Conservation (phyloP, 1,139 yeast species). For the Groenewaldozyma sp. region DNA sequence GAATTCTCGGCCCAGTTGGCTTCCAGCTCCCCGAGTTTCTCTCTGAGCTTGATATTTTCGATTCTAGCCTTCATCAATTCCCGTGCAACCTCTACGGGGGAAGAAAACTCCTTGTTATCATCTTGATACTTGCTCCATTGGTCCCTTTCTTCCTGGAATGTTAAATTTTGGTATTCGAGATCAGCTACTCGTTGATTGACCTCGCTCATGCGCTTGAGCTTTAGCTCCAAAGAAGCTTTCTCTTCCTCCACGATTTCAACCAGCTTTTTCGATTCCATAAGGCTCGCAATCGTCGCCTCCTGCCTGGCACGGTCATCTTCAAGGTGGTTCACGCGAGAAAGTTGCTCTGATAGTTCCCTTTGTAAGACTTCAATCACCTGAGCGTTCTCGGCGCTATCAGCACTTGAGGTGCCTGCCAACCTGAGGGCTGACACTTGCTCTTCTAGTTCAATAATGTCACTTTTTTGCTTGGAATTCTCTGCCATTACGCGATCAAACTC, state of each 20-base stretch:
- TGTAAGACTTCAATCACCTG: constrained; percentile 35
- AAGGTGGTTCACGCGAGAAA: constrained; percentile 46
- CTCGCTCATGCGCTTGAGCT: constrained; percentile 36
- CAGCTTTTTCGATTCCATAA: constrained; percentile 36
- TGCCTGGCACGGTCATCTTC: constrained; percentile 44
- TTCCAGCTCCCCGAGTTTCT: constrained; percentile 28
- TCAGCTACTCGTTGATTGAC: constrained; percentile 42
- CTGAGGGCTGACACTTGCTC: constrained; percentile 19
- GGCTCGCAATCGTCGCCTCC: constrained; percentile 37
- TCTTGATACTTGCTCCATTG: constrained; percentile 30
- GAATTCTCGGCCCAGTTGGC: constrained; percentile 24
- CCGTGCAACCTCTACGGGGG: constrained; percentile 29
- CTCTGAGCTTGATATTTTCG: constrained; percentile 25
- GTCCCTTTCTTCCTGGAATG: constrained; percentile 37
- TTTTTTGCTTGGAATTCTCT: constrained; percentile 12
- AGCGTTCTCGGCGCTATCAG: constrained; percentile 31
- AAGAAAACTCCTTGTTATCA: constrained; percentile 22
- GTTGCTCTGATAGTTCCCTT: constrained; percentile 47
- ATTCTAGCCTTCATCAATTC: constrained; percentile 27
- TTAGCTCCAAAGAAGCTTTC: constrained; percentile 35
- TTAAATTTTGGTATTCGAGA: constrained; percentile 44
- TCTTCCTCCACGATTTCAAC: constrained; percentile 48
- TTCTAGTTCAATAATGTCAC: constrained; percentile 17
- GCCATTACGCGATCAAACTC: constrained; percentile 13
- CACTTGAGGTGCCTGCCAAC: constrained; percentile 11